These are phyloP conservation scores for Danielozyma ontarioensis DNA, from an alignment of 805 yeast species.

Conservation along the genomic window DNA sequence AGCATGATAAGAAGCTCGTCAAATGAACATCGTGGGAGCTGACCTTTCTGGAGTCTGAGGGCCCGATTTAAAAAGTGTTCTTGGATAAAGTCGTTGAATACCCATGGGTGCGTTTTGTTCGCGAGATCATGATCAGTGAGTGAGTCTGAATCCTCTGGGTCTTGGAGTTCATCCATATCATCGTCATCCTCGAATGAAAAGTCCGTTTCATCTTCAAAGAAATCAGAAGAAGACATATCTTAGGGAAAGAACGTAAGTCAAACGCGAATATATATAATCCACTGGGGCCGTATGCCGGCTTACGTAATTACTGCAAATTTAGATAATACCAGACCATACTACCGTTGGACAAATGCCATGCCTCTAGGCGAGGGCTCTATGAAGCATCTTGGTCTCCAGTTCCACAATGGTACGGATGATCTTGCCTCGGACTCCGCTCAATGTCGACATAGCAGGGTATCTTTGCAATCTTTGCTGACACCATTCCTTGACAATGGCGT, in stretches of 20 bases:
- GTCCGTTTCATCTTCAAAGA: constrained; percentile 6
- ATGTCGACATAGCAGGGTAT: too few species aligned
- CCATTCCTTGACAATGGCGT: constrained; percentile 18
- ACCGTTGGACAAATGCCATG: too few species aligned
- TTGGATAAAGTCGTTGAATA: constrained; percentile 19
- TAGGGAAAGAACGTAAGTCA: constrained; percentile 1
- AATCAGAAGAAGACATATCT: not conserved
- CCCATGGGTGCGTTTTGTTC: constrained; percentile 19
- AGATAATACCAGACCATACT: too few species aligned
- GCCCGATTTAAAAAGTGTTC: constrained; percentile 18
- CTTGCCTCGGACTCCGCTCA: too few species aligned
- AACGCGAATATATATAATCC: constrained; percentile 1
- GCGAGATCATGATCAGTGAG: constrained; percentile 1
- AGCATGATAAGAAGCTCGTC: constrained; percentile 32
- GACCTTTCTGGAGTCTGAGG: constrained; percentile 13
- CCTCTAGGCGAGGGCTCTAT: too few species aligned
- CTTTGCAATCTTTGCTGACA: constrained; percentile 17
- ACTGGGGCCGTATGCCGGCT: too few species aligned
- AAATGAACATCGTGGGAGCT: constrained; percentile 21
- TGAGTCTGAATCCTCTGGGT: constrained; percentile 9
- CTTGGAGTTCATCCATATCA: constrained; percentile 4
- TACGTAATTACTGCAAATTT: too few species aligned
- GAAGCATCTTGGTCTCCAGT: too few species aligned
- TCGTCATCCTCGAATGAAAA: constrained; percentile 20
- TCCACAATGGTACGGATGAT: too few species aligned